Conservation (phyloP, 2,329 filamentous ascomycete genomes). For the Cercospora janseana region DNA sequence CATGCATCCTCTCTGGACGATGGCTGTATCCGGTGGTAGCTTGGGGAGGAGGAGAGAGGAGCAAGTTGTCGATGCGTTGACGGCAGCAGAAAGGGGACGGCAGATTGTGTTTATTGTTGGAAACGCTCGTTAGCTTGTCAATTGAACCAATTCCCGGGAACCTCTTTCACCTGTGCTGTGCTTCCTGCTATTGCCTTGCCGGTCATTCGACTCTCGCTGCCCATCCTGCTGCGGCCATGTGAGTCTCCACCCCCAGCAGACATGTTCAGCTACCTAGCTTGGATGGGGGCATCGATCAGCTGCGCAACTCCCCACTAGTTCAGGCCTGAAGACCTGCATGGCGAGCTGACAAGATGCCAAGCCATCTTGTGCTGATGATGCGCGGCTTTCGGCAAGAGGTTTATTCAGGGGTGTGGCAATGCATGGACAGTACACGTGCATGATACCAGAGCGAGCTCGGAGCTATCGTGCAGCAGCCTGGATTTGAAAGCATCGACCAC, state of each 20-base stretch:
- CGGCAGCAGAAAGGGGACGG: conserved; percentile 8
- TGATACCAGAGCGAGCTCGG: neutral
- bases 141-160: conserved; percentile 21
- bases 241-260: too few relatives aligned
- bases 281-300: neutral
- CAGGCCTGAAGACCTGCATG: neutral
- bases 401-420: too few relatives aligned
- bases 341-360: conserved; percentile 1
- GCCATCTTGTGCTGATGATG: neutral
- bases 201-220: too few relatives aligned
- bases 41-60: conserved; percentile 2
- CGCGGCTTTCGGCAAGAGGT: neutral
- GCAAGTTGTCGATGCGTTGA: conserved; percentile 10
- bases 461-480: neutral
- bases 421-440: too few relatives aligned
- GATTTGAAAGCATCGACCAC: neutral
- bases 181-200: neutral
- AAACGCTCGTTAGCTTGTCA: conserved; percentile 23
- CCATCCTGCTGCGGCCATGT: too few relatives aligned
- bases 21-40: conserved; percentile 18
- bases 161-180: neutral
- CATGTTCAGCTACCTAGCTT: too few relatives aligned
- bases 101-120: conserved; percentile 13
- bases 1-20: conserved; percentile 18
- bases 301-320: neutral